Conservation (phyloP, 371 early-diverging fungal genomes). For the Mucor velutinosus region DNA sequence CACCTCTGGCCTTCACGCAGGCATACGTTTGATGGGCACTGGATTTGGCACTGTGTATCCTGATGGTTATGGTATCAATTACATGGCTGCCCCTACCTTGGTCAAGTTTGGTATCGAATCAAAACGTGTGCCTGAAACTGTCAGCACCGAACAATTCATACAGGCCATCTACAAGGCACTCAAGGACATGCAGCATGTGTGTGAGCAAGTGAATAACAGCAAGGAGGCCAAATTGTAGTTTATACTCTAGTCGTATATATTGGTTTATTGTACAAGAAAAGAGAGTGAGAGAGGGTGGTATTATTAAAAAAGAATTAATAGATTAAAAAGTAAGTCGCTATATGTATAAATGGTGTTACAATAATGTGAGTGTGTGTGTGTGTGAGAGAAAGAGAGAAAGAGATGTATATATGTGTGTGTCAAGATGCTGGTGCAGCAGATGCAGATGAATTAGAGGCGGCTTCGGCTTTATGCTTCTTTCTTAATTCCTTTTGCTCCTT, state of each 20-base stretch:
- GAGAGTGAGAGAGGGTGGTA: background rate
- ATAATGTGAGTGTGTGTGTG: background rate
- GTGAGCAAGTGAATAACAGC: conserved; percentile 33
- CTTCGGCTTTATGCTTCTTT: background rate
- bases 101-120: conserved; percentile 85
- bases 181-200: conserved; percentile 55
- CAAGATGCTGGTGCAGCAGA: background rate
- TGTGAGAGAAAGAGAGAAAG: background rate
- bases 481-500: conserved; percentile 7
- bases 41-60: conserved; percentile 78
- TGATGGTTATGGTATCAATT: conserved; percentile 92
- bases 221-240: conserved; percentile 12
- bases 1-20: conserved; percentile 78
- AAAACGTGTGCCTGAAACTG: conserved; percentile 58
- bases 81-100: conserved; percentile 65
- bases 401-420: background rate
- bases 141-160: conserved; percentile 51
- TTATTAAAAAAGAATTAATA: background rate
- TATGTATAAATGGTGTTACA: background rate
- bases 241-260: background rate
- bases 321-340: no score
- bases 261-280: background rate
- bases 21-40: conserved; percentile 72
- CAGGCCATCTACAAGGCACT: conserved; percentile 47
- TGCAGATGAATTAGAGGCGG: background rate